Base-by-base conservation (phyloP, 345 rosid genomes). In the Camelina hispida region DNA sequence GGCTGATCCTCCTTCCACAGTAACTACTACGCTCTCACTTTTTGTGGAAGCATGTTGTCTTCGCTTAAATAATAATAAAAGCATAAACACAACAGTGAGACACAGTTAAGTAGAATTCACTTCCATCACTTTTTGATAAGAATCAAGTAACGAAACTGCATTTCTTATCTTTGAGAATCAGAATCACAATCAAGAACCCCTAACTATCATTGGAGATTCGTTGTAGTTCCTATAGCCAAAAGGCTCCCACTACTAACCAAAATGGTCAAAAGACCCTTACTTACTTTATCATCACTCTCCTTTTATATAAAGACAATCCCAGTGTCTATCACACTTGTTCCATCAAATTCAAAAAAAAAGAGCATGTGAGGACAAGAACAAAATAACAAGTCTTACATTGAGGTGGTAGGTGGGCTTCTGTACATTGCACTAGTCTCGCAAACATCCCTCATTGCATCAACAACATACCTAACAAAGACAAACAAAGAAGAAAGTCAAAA, bases 31-130 rank as follows among this genome's bases (percentile, higher is more conserved):
- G 87, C 80, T 83, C 76, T 87, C 91, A 82, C 83, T 82, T 76
- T 83, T 82, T 82, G 90, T 93, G 60, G 97, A 88, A 87, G 93
- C 88, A 82, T 90, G 83, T 78, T 88, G 94, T 80, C 99, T 95
- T 93, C 88, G 89, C 93, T 92, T 89, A 86, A 87, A 83, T 34
- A 76, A 69, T 81, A 69, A 75, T 56, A 81, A 76, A 71, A 42
- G 64, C 42, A 72, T 61, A 43, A 67, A 23, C 38, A 66, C 57
- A 66, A 80, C 60, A 84, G 79, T 57, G 67, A 85, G 79, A 76
- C 69, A 52, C 58, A 58, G 48, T 17, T 11, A 48, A 28, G 54
- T 51, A 37, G 18, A 55, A 35, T 57, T 78, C 81, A 86, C 20
- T 78, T 77, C 64, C 81, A 50, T 17, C 68, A 78, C 30, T 28